Percentiles rank a stretch among this genome's conserved stretches.
Conservation (phyloP, 2,329 filamentous ascomycete species). For the Botrytis tulipae region DNA sequence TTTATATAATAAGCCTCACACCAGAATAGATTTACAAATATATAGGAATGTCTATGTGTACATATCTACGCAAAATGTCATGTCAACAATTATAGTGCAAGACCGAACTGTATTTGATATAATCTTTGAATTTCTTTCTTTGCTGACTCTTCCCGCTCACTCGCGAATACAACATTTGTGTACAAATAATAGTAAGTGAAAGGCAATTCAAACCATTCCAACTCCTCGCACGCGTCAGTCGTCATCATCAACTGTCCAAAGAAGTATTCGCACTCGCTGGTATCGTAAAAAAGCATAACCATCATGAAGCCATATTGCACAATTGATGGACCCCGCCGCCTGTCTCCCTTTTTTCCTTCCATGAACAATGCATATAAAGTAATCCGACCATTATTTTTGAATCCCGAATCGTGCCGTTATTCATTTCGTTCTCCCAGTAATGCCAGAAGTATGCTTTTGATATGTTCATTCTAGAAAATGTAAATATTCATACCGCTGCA, state of each 20-base stretch:
- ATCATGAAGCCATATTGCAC: conserved; percentile 12
- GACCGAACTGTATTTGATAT: no score
- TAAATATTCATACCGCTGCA: not conserved
- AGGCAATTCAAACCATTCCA: not conserved
- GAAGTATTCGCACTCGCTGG: conserved; percentile 19
- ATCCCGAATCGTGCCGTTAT: conserved; percentile 1
- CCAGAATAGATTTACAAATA: not conserved
- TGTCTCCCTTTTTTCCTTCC: not conserved
- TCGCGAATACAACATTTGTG: conserved; percentile 8
- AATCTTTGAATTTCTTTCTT: not conserved
- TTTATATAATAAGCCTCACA: not conserved
- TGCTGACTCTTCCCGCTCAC: not conserved
- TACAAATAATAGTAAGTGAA: not conserved
- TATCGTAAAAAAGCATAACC: conserved; percentile 21
- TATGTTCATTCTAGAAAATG: conserved; percentile 7
- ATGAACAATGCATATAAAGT: conserved; percentile 12
- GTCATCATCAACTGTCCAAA: conserved; percentile 1
- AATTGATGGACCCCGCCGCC: not conserved
- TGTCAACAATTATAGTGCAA: not conserved
- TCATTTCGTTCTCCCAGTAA: conserved; percentile 13
- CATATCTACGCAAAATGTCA: not conserved
- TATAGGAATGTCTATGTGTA: no score
- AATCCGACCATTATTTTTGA: not conserved
- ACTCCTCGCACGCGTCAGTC: not conserved
- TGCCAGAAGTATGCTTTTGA: conserved; percentile 16